Percentiles rank a stretch among this genome's conserved stretches.
Evolutionary conservation across 306 rosid genomes (phyloP).

Genomic region (Leucaena leucocephala): DNA sequence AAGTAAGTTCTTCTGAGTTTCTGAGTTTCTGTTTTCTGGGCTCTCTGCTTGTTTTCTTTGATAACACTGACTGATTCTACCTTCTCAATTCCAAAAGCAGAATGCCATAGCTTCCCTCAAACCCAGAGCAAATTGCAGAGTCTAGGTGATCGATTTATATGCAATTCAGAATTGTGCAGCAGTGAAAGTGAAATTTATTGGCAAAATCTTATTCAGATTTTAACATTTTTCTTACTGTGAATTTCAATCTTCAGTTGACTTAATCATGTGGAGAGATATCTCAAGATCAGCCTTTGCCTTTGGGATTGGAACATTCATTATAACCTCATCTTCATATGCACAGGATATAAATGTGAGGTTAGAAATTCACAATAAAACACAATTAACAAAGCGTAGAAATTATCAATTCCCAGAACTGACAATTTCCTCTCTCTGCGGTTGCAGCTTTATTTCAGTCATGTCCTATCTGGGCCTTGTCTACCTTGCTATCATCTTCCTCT

Average conservation of each 20-base stretch:
- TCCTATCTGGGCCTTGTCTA: slow-evolving; percentile 78
- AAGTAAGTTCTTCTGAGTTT: slow-evolving; percentile 39
- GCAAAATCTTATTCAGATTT: slow-evolving; percentile 4
- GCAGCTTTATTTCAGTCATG: slow-evolving; percentile 78
- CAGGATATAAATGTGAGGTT: slow-evolving; percentile 77
- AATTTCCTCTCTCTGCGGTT: slow-evolving; percentile 20
- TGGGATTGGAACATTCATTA: slow-evolving; percentile 71
- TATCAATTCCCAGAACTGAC: slow-evolving; percentile 27
- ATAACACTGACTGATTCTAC: slow-evolving; percentile 8
- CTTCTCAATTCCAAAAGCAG: slow-evolving; percentile 44
- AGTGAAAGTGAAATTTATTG: slow-evolving; percentile 13
- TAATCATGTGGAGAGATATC: slow-evolving; percentile 88
- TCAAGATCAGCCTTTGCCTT: slow-evolving; percentile 81
- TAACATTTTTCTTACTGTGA: slow-evolving; percentile 13
- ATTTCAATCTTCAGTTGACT: slow-evolving; percentile 59
- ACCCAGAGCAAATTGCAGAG: slow-evolving; percentile 76
- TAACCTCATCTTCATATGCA: slow-evolving; percentile 70
- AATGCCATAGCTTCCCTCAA: slow-evolving; percentile 57
- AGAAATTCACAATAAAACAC: slow-evolving; percentile 14
- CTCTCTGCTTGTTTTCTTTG: not conserved
- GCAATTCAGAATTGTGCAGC: slow-evolving; percentile 6
- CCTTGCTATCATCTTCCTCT: slow-evolving; percentile 77
- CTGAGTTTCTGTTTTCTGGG: not conserved
- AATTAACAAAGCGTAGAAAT: not conserved
- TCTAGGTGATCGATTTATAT: slow-evolving; percentile 57